Evolutionary conservation across 306 rosid genomes (phyloP), one percentile per base, ranked within the genome.

Genomic region (Mimosa bimucronata): DNA sequence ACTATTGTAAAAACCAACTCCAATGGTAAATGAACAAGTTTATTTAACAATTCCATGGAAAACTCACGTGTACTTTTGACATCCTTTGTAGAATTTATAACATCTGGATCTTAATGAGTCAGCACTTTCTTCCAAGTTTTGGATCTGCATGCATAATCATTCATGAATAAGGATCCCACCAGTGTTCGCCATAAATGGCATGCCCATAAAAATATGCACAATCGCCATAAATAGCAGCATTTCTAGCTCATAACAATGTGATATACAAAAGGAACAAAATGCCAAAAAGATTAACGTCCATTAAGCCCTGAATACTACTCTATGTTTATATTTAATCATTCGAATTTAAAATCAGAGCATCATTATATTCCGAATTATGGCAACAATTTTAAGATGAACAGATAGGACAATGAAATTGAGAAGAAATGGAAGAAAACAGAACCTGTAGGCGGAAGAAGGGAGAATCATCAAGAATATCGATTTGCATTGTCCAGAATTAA

Each of bases 11-110:
- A n/a, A n/a, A n/a, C n/a, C n/a, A n/a, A n/a, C n/a, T 52, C 41
- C 11, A 71, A n/a, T 10, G n/a, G 37, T 48, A 48, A 66, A 3
- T 13, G 66, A 62, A 58, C 72, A 65, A 46, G 71, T n/a, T 73
- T 0, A 68, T 60, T 55, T 4, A 78, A 61, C 2, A 68, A 73
- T 73, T 74, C 73, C 31, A 80, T 68, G 73, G 46, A 29, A 81
- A 88, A 75, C 90, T 31, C 89, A 96, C 99, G 99, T 93, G 89
- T 93, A 96, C 77, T 93, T 96, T 83, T 97, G 88, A 75, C 98
- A 87, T 80, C 94, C 99, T 91, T 96, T 96, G 85, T 86, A 89
- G 86, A 93, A 93, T 83, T 84, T 96, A 79, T 87, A 86, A 76
- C 98, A 87, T 91, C 97, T 91, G 31, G 90, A 78, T 77, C 97